Evolutionary conservation across 768 basidiomycete species (phyloP), one percentile per base, ranked within the genome.

Genomic region (Rhizopogon roseolus): DNA sequence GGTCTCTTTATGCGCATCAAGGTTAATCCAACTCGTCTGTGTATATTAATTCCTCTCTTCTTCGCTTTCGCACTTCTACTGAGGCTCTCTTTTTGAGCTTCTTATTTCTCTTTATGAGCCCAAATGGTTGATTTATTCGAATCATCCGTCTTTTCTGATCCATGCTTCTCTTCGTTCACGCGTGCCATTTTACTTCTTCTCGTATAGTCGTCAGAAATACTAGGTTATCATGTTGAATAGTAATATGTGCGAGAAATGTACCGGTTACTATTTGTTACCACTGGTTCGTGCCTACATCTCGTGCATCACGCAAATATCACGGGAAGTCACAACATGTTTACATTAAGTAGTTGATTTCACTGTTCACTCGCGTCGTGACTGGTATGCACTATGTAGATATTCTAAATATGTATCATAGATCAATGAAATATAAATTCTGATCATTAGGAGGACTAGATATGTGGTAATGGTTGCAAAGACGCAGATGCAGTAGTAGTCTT

Each of bases 101-200:
- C 64, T 68, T 69, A 69, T 69, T 70, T 61, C 59, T 70, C 60
- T 62, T 69, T 70, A 70, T 69, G 57, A 57, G 41, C 39, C 28
- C 19, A 43, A 53, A 44, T 54, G 48, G 54, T 54, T 55, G 39
- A 50, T 55, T 54, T 55, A 36, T 52, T 56, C 42, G 44, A 45
- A 27, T 37, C 55, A 34, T 58, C 22, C 22, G 16, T 28, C 40
- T 52, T 51, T 53, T 60, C 50, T 50, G 40, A 36, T 29, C 37
- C 29, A 14, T 17, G 37, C 40, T 5, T 28, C 36, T 29, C 25
- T 6, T 38, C 34, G 6, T 19, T n/a, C 43, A 16, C 6, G 25
- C 11, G 5, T 39, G 7, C 8, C 32, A 3, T 37, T 25, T n/a
- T 29, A 19, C 14, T 32, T 5, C 22, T 29, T 13, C 32, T 53